Evolutionary conservation across 495 filamentous ascomycete species (phyloP), one percentile per base, ranked within the genome.

Genomic region (Xylaria venustula): DNA sequence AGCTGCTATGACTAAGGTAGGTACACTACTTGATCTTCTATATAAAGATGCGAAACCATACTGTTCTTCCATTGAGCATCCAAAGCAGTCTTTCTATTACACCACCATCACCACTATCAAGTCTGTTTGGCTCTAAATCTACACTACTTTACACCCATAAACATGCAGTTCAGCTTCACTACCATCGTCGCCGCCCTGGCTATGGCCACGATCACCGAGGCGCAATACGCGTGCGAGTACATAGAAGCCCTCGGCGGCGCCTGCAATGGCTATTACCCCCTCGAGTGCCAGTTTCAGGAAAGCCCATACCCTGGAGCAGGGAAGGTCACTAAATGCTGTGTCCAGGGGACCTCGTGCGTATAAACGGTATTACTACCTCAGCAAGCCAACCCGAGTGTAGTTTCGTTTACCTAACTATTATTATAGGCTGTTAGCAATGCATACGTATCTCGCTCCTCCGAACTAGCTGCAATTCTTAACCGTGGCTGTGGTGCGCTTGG

Each of bases 141-240:
- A 53, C 34, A 53, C 32, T 41, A 53, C 50, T 41, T 41, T 53
- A 53, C 50, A 53, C 30, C 48, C 9, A 34, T 32, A 30, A 57
- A 57, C 41, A 57, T 57, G 54, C 41, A 57, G 40, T 57, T 57
- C 54, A 57, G 40, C 54, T 46, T 57, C 54, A 45, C 45, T 40
- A 57, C 41, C 14, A 34, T 46, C 32, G 20, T 57, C 54, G 41
- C 45, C 54, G 54, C 26, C 54, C 54, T 57, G 26, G 45, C 54
- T 34, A 57, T 46, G 54, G 54, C 54, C 14, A 57, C 41, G 41
- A 32, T 41, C 34, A 41, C 19, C 50, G 20, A 53, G 1, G 50
- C 50, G 32, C 50, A 53, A 32, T 9, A 1, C 28, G 50, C 34
- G 12, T 53, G 50, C 34, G 50, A 37, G 23, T 53, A 53, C 32